phyloP scores from a whole-genome alignment of 2,329 filamentous ascomycete genomes.

The Fusarium sp. region DNA sequence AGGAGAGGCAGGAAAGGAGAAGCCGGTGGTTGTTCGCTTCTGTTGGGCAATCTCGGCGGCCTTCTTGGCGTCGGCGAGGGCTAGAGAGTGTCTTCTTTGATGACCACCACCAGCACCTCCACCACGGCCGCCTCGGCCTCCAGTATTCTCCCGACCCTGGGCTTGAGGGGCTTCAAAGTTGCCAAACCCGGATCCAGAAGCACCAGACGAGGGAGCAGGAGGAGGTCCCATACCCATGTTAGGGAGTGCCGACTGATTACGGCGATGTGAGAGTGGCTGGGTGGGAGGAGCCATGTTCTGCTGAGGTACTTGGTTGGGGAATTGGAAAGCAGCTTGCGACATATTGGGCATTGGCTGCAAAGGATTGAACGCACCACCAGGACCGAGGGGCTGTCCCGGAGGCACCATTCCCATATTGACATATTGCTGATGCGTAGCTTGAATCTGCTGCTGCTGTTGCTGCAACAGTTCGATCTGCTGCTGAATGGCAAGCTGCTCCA shows the following conservation, averaged over 20 bases:
- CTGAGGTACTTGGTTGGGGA: conserved; percentile 79
- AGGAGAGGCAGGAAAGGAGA: conserved; percentile 85
- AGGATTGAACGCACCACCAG: conserved; percentile 76
- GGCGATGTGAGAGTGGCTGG: conserved; percentile 87
- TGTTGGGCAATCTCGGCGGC: conserved; percentile 96
- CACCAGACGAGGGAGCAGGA: conserved; percentile 90
- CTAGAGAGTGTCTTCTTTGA: conserved; percentile 92
- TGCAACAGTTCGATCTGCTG: conserved; percentile 98
- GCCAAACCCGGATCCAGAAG: conserved; percentile 80
- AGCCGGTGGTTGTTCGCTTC: conserved; percentile 91
- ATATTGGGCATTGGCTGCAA: conserved; percentile 84
- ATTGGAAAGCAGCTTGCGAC: conserved; percentile 87
- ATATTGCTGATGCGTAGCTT: conserved; percentile 96
- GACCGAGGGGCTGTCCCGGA: conserved; percentile 78
- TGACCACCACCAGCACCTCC: conserved; percentile 77
- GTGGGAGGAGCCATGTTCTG: conserved; percentile 80
- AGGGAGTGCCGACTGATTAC: conserved; percentile 96
- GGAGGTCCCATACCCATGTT: conserved; percentile 90
- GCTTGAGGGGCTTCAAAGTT: conserved; percentile 73
- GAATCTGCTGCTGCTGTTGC: conserved; percentile 97
- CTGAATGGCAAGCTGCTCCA: conserved; percentile 97
- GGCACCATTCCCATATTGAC: conserved; percentile 96
- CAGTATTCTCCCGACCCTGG: conserved; percentile 48
- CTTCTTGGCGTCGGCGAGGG: conserved; percentile 95
- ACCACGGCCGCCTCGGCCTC: conserved; percentile 76